Percentiles rank a stretch among this genome's conserved stretches.
Conservation (phyloP, 306 rosid species). For the Glycyrrhiza uralensis region DNA sequence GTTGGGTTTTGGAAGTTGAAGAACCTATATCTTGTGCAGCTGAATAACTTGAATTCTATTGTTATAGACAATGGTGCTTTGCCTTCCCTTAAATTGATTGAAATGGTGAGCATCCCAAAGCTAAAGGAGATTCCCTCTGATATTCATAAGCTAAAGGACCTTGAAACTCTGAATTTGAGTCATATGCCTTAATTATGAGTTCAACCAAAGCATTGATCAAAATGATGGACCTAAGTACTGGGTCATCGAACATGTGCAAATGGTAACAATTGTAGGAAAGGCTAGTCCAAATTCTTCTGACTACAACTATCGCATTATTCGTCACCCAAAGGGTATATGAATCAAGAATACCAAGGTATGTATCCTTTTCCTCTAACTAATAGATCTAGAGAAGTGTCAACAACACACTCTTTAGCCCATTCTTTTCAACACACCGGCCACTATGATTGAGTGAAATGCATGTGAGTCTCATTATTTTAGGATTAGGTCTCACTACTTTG, state of each 20-base stretch:
- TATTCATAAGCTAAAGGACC: neutral
- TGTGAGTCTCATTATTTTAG: too few relatives aligned
- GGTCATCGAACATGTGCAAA: neutral
- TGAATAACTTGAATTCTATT: neutral
- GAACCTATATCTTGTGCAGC: neutral
- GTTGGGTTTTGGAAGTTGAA: neutral
- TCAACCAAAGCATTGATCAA: slow-evolving; percentile 6
- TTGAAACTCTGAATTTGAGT: neutral
- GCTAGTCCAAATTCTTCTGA: neutral
- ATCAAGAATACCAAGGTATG: neutral
- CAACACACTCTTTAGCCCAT: too few relatives aligned
- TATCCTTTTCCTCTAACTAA: neutral
- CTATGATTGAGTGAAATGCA: too few relatives aligned
- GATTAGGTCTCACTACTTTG: too few relatives aligned
- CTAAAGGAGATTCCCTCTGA: slow-evolving; percentile 5
- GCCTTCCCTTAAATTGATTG: neutral
- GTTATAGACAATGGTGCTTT: neutral
- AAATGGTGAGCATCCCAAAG: neutral
- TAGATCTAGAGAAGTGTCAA: neutral
- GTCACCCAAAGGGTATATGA: neutral
- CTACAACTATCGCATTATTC: neutral
- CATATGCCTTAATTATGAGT: neutral
- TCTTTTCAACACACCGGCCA: too few relatives aligned
- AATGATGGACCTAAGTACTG: neutral
- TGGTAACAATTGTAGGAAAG: neutral